These are phyloP conservation scores for Hypoxylon sp. DNA, from an alignment of 2,329 filamentous ascomycete genomes.

Conservation along the genomic window DNA sequence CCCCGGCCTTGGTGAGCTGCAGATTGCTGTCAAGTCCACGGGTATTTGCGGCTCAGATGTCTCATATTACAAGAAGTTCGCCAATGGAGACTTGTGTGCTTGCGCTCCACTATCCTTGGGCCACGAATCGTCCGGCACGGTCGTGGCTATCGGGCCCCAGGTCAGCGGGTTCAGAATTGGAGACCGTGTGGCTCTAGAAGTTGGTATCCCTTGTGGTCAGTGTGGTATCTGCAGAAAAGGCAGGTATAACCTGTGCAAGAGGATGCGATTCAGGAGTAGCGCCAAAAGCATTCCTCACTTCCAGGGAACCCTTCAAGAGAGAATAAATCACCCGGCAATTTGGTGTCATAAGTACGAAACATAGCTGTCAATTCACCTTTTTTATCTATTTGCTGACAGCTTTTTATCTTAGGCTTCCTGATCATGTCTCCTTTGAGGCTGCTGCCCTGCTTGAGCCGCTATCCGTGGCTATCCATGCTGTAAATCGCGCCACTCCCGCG, in stretches of 20 bases:
- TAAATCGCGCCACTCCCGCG: slow-evolving; percentile 68
- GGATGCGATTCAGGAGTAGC: slow-evolving; percentile 73
- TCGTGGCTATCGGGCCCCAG: slow-evolving; percentile 68
- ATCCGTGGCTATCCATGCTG: slow-evolving; percentile 73
- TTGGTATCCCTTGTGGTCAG: slow-evolving; percentile 58
- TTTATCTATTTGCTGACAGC: slow-evolving; percentile 39
- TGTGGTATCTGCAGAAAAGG: slow-evolving; percentile 63
- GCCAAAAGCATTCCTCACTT: slow-evolving; percentile 75
- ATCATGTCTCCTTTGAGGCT: slow-evolving; percentile 70
- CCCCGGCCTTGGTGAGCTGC: slow-evolving; percentile 69
- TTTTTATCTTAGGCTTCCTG: slow-evolving; percentile 65
- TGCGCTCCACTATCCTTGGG: slow-evolving; percentile 75
- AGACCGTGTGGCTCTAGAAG: slow-evolving; percentile 67
- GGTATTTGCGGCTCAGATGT: slow-evolving; percentile 80
- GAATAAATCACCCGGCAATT: slow-evolving; percentile 72
- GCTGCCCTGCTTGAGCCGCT: slow-evolving; percentile 74
- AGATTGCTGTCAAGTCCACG: slow-evolving; percentile 75
- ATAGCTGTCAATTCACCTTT: slow-evolving; percentile 16
- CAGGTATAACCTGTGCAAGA: slow-evolving; percentile 74
- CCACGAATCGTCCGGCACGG: slow-evolving; percentile 73
- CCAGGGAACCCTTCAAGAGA: slow-evolving; percentile 74
- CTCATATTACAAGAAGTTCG: slow-evolving; percentile 80
- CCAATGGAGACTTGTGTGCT: slow-evolving; percentile 78
- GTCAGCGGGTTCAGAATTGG: slow-evolving; percentile 68
- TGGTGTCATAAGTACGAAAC: slow-evolving; percentile 73